Base-by-base conservation (phyloP, 2,329 filamentous ascomycete species). In the Cucurbitaria berberidis region DNA sequence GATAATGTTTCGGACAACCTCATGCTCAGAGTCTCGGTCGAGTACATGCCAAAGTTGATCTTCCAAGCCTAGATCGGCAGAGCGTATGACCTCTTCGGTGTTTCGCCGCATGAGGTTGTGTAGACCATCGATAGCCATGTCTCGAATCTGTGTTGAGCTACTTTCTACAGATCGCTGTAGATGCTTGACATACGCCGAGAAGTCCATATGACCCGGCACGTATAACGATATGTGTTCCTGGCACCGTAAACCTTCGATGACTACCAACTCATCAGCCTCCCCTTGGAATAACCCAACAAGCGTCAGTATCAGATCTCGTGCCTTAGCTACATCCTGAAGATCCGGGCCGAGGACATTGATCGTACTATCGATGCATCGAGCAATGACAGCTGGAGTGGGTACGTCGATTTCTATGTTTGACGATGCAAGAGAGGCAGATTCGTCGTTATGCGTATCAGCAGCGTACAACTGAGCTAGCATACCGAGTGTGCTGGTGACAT, bases 281-380 rank as follows among this genome's bases (percentile, higher is more conserved):
- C 88, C 81, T 57, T 90, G 87, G 66, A 98, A 95, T 60, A 96
- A 89, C 3, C 86, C 83, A 3, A 98, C 88, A 8, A 99, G 82
- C 0, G 88, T 95, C 56, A 98, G 83, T 45, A 98, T 95, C 48
- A 99, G 83, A 69, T 97, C 93, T 61, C 95, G 83, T n/a, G 91
- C 90, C 76, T 96, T 97, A 3, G 86, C 86, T 60, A 95, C 86
- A 67, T 98, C 95, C 74, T 98, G 95, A 19, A 99, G 79, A 75
- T 99, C 96, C 0, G 95, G 95, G 0, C 95, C 95, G 10, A 99
- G 83, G 9, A 99, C 95, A 64, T 98, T 98, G 77, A 99, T 92
- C 21, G 96, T 82, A n/a, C 93, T 95, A 74, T 98, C 93, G 26
- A 97, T 88, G 63, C 91, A 96, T 64, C 91, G 87, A 27, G 90